A percentile compares a stretch with the other conserved stretches of the same genome.
Evolutionary conservation across 2,329 filamentous ascomycete species (phyloP).

Genomic region (Dichotomopilus funicola): DNA sequence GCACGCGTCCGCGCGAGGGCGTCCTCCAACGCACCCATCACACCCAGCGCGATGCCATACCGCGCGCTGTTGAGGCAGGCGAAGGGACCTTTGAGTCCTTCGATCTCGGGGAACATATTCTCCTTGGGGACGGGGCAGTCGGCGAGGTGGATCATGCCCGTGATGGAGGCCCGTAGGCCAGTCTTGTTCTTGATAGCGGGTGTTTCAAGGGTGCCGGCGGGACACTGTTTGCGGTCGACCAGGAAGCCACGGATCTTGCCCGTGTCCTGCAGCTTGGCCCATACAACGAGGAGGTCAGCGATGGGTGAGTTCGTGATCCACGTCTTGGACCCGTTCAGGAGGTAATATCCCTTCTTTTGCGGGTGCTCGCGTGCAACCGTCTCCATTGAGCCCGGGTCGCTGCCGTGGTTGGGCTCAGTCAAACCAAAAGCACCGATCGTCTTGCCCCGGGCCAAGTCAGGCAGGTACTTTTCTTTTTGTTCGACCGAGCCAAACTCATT

Average conservation of each 20-base stretch:
- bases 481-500: slow-evolving; percentile 74
- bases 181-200: slow-evolving; percentile 93
- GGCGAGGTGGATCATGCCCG: slow-evolving; percentile 96
- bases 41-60: slow-evolving; percentile 88
- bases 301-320: slow-evolving; percentile 93
- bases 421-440: slow-evolving; percentile 75
- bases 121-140: slow-evolving; percentile 78
- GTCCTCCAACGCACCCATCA: slow-evolving; percentile 91
- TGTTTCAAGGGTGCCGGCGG: slow-evolving; percentile 82
- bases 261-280: slow-evolving; percentile 87
- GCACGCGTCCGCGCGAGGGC: slow-evolving; percentile 72
- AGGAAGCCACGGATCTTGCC: slow-evolving; percentile 93
- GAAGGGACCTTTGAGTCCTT: slow-evolving; percentile 84
- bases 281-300: slow-evolving; percentile 72
- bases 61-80: slow-evolving; percentile 89
- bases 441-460: slow-evolving; percentile 69
- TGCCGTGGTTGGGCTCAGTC: slow-evolving; percentile 84
- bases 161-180: slow-evolving; percentile 84
- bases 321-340: slow-evolving; percentile 71
- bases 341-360: slow-evolving; percentile 67
- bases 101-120: slow-evolving; percentile 90
- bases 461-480: slow-evolving; percentile 73
- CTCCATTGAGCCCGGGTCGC: slow-evolving; percentile 82
- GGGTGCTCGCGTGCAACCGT: slow-evolving; percentile 70
- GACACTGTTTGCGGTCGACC: slow-evolving; percentile 77